Conservation (phyloP, 495 filamentous ascomycete species). For the Elaphomyces granulatus region DNA sequence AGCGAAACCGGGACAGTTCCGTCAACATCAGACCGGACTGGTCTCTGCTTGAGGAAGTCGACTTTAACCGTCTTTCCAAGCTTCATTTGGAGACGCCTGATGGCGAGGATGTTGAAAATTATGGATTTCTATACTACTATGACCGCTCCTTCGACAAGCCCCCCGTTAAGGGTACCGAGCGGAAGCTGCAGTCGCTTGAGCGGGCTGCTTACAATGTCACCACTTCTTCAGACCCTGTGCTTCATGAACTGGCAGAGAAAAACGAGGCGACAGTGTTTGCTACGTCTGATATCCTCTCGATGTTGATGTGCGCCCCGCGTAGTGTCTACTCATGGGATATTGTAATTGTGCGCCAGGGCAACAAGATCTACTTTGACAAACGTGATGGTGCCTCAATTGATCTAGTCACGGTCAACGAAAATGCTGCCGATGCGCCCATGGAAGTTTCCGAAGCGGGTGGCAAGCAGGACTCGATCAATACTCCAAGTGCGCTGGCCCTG, state of each 20-base stretch:
- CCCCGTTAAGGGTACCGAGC: conserved; percentile 73
- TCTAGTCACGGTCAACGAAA: conserved; percentile 97
- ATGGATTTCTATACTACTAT: conserved; percentile 97
- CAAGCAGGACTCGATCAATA: conserved; percentile 91
- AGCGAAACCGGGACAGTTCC: conserved; percentile 87
- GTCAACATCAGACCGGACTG: conserved; percentile 91
- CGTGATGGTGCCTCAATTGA: conserved; percentile 85
- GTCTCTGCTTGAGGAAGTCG: conserved; percentile 94
- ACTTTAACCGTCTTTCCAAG: conserved; percentile 88
- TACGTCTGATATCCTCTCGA: conserved; percentile 89
- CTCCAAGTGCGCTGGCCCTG: conserved; percentile 74
- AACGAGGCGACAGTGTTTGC: conserved; percentile 95
- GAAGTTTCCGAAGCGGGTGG: conserved; percentile 64
- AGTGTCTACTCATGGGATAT: conserved; percentile 98
- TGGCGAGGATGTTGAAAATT: conserved; percentile 86
- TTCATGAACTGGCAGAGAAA: conserved; percentile 93
- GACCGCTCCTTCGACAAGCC: conserved; percentile 88
- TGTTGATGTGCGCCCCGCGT: conserved; percentile 96
- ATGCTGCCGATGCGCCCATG: conserved; percentile 88
- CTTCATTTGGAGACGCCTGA: conserved; percentile 88
- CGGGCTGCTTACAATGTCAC: conserved; percentile 96
- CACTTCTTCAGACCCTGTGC: conserved; percentile 86
- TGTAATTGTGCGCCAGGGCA: conserved; percentile 73
- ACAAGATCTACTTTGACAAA: conserved; percentile 98
- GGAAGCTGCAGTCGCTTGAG: conserved; percentile 74